phyloP scores from a whole-genome alignment of 2,329 filamentous ascomycete species.

The Hymenoscyphus linearis region DNA sequence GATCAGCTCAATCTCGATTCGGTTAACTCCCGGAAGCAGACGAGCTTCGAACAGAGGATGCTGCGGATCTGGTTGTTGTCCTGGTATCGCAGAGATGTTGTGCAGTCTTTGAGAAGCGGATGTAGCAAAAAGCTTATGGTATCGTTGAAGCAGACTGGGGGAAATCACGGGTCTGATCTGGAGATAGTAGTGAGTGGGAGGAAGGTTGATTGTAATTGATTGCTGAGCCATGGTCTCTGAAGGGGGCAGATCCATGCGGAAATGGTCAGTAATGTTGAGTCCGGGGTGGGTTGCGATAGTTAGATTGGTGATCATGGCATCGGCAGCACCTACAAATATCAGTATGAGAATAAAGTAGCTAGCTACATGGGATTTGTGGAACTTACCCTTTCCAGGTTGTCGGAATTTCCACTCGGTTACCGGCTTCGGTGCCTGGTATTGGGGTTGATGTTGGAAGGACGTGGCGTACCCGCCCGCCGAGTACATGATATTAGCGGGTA shows the following conservation, averaged over 20 bases:
- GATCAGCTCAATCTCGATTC: slow-evolving; percentile 72
- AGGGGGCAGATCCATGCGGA: slow-evolving; percentile 59
- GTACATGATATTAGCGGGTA: slow-evolving; percentile 19
- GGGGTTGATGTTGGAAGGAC: slow-evolving; percentile 28
- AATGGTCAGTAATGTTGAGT: slow-evolving; percentile 55
- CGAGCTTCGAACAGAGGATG: slow-evolving; percentile 72
- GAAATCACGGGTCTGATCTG: slow-evolving; percentile 65
- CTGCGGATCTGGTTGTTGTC: slow-evolving; percentile 48
- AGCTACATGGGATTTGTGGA: slow-evolving; percentile 3
- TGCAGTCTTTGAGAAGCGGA: slow-evolving; percentile 59
- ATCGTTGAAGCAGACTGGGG: slow-evolving; percentile 57
- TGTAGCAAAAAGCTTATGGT: slow-evolving; percentile 72
- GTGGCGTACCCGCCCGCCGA: slow-evolving; percentile 26
- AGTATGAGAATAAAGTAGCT: slow-evolving; percentile 18
- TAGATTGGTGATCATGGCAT: slow-evolving; percentile 64
- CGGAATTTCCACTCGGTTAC: slow-evolving; percentile 39
- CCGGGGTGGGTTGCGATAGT: slow-evolving; percentile 63
- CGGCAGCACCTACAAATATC: slow-evolving; percentile 41
- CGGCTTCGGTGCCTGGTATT: slow-evolving; percentile 27
- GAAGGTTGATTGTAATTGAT: slow-evolving; percentile 66
- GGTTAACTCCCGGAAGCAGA: slow-evolving; percentile 67
- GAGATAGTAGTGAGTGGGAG: slow-evolving; percentile 61
- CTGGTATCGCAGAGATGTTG: slow-evolving; percentile 42
- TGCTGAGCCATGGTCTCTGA: slow-evolving; percentile 63
- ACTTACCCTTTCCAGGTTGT: slow-evolving; percentile 43